Base-by-base conservation (phyloP, 2,329 filamentous ascomycete genomes). In the Massarina eburnea region DNA sequence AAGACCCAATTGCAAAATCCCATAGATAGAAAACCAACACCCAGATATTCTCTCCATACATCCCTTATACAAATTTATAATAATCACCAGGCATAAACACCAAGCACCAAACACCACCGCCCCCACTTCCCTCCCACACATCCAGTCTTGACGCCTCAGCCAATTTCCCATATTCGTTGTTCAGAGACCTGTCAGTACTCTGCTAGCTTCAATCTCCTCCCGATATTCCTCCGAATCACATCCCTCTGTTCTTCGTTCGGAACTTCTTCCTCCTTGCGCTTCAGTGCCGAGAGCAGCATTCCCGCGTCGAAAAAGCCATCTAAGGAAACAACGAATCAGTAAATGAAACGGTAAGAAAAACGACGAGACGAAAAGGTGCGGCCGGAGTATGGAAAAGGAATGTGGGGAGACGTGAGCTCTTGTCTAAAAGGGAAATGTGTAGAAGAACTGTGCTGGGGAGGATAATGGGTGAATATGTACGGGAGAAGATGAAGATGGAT, bases 241-340 rank as follows among this genome's bases (percentile, higher is more conserved):
- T 83, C 83, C 45, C 81, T 76, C 58, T 85, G 83, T 35, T 78
- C 72, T 51, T 83, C 80, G 34, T 71, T 74, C 2, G 72, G 66
- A 26, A 73, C 76, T 45, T 50, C 57, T 24, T 83, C 78, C 14
- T 80, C 79, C 40, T 86, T 81, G 2, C 85, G 86, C 66, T 91
- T 91, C 46, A 96, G 82, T 1, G 91, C 90, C 68, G 95, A 89
- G 19, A 94, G 78, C 4, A 96, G 81, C 90, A 96, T 95, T 12
- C 92, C 92, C 1, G 92, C 91, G 67, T 97, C 92, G 73, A 97
- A 97, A 77, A 97, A 96, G 24, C 92, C 92, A 76, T 96, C 91
- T 96, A 65, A 43, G 50, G 51, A 55, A 53, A 51, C 39, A 41
- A 48, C 70, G 59, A 70, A 72, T 59, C 52, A 65, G 58, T 49